phyloP scores from a whole-genome alignment of 768 basidiomycete genomes.

The Tricholoma furcatifolium region DNA sequence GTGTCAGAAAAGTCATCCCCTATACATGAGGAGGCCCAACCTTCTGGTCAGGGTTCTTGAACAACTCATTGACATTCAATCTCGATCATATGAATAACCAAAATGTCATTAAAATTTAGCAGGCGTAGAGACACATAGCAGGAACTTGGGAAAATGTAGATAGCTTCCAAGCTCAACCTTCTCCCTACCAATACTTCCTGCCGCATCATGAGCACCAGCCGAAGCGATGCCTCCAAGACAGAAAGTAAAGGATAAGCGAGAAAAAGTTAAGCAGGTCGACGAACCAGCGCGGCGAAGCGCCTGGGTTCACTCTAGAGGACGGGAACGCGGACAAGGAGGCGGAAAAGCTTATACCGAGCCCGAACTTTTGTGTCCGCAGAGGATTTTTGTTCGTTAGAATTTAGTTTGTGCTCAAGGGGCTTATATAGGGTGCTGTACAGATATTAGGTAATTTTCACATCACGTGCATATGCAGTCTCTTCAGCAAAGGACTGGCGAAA shows the following conservation, averaged over 20 bases:
- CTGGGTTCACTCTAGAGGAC: slow-evolving; percentile 69
- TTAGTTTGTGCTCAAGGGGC: not conserved
- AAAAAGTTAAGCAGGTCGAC: slow-evolving; percentile 28
- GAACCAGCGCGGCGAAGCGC: slow-evolving; percentile 32
- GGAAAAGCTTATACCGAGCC: slow-evolving; percentile 76
- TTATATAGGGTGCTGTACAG: slow-evolving; percentile 28
- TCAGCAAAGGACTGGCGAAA: not conserved
- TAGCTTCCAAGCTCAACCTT: slow-evolving; percentile 26
- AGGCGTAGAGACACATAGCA: not conserved
- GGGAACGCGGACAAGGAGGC: slow-evolving; percentile 95
- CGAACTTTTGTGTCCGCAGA: slow-evolving; percentile 91
- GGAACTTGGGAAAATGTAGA: slow-evolving; percentile 28
- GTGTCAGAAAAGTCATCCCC: no score
- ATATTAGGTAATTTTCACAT: slow-evolving; percentile 45
- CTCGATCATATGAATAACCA: no score
- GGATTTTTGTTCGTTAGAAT: slow-evolving; percentile 59
- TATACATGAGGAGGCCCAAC: no score
- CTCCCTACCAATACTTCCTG: slow-evolving; percentile 28
- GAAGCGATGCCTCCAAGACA: slow-evolving; percentile 64
- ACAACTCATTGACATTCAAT: no score
- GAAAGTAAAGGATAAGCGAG: slow-evolving; percentile 47
- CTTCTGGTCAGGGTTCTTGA: no score
- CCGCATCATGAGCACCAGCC: slow-evolving; percentile 70
- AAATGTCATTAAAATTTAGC: not conserved
- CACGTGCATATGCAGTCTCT: slow-evolving; percentile 12